These are phyloP conservation scores for Fomitopsis palustris DNA, from an alignment of 1,284 basidiomycete species.

Conservation along the genomic window DNA sequence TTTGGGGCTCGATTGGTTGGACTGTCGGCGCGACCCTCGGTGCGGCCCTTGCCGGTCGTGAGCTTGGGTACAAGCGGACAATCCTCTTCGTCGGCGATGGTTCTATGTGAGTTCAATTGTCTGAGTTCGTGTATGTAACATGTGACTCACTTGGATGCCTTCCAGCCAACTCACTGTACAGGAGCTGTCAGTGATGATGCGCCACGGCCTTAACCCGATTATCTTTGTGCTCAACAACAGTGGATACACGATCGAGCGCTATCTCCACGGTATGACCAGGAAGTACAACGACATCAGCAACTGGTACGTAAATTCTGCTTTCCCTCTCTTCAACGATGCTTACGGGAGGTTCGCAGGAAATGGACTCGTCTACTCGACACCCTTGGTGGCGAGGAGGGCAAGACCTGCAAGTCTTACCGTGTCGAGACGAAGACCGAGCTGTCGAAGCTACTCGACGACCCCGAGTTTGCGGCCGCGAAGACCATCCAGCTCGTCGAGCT, in stretches of 20 bases:
- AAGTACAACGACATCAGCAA: constrained; percentile 74
- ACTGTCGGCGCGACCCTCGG: constrained; percentile 76
- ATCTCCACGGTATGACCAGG: constrained; percentile 63
- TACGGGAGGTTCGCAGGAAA: constrained; percentile 29
- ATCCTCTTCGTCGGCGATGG: constrained; percentile 90
- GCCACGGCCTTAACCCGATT: constrained; percentile 66
- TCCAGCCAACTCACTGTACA: constrained; percentile 69
- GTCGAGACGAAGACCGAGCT: constrained; percentile 66
- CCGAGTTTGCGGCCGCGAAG: constrained; percentile 53
- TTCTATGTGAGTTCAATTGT: constrained; percentile 47
- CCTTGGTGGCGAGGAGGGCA: constrained; percentile 53
- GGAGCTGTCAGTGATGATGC: constrained; percentile 79
- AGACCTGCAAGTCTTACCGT: constrained; percentile 60
- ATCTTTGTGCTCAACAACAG: constrained; percentile 88
- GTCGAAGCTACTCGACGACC: constrained; percentile 55
- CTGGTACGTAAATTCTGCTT: constrained; percentile 38
- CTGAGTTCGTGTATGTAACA: not conserved
- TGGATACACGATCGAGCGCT: constrained; percentile 87
- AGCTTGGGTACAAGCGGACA: constrained; percentile 59
- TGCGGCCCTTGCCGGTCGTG: constrained; percentile 74
- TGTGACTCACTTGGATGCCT: not conserved
- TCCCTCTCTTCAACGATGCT: not conserved
- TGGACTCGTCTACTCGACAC: constrained; percentile 60
- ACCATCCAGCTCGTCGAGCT: constrained; percentile 80
- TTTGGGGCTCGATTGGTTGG: constrained; percentile 90